A percentile compares a stretch with the other conserved stretches of the same genome.
phyloP scores from a whole-genome alignment of 1,284 basidiomycete genomes.

The Cutaneotrichosporon daszewskae region DNA sequence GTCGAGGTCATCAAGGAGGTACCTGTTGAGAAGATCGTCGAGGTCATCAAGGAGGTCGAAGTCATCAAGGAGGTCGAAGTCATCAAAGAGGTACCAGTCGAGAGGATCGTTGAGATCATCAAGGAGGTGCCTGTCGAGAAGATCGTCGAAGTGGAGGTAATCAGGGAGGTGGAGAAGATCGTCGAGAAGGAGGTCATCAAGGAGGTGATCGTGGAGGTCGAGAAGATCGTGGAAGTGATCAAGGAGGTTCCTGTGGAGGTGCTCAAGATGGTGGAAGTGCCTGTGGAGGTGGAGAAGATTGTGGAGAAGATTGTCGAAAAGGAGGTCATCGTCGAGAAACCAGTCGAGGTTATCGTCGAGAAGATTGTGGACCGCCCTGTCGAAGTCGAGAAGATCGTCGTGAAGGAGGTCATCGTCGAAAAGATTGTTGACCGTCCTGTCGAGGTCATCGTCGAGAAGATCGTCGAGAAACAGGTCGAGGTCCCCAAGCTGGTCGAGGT shows the following conservation, averaged over 20 bases:
- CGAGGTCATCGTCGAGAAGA: slow-evolving; percentile 35
- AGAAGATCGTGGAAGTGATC: slow-evolving; percentile 34
- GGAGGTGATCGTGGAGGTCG: slow-evolving; percentile 43
- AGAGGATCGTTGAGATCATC: slow-evolving; percentile 32
- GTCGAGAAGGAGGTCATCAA: slow-evolving; percentile 37
- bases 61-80: slow-evolving; percentile 40
- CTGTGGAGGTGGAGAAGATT: slow-evolving; percentile 28
- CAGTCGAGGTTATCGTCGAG: slow-evolving; percentile 39
- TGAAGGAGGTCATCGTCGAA: slow-evolving; percentile 44
- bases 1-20: slow-evolving; percentile 27
- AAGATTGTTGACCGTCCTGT: slow-evolving; percentile 33
- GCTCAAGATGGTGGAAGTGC: slow-evolving; percentile 23
- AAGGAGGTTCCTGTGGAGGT: slow-evolving; percentile 42
- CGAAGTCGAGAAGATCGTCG: slow-evolving; percentile 40
- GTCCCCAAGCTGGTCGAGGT: slow-evolving; percentile 41
- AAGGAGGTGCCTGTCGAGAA: slow-evolving; percentile 32
- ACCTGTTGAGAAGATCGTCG: slow-evolving; percentile 31
- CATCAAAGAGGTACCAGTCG: slow-evolving; percentile 34
- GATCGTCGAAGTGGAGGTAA: slow-evolving; percentile 26
- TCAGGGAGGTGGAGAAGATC: slow-evolving; percentile 32
- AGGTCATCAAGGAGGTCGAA: slow-evolving; percentile 38
- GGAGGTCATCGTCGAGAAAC: slow-evolving; percentile 39
- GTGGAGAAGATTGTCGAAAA: slow-evolving; percentile 43
- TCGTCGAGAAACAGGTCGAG: slow-evolving; percentile 41
- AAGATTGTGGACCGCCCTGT: slow-evolving; percentile 31